Evolutionary conservation across 495 filamentous ascomycete species (phyloP), one percentile per base, ranked within the genome.

Genomic region (Aspergillus incahuasiensis): DNA sequence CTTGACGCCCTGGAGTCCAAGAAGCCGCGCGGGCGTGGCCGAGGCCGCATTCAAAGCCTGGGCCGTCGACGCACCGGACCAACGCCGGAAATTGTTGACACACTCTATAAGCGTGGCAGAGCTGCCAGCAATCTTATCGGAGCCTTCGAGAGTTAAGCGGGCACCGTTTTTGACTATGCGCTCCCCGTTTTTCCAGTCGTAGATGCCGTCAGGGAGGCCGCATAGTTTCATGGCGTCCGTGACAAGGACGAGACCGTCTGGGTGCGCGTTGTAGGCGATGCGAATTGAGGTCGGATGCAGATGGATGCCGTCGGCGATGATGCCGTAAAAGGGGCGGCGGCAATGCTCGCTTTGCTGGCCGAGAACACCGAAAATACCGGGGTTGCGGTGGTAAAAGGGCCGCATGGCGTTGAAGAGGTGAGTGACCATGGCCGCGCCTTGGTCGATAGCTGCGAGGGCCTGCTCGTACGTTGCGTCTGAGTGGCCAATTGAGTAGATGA

Each of bases 401-500:
- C 83, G 80, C 89, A 95, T 95, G 15, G 89, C 90, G 64, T 95
- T 95, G 78, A 94, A 95, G 2, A 95, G 77, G 63, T 95, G 90
- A 1, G 90, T 95, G 32, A 95, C 82, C 88, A 90, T 92, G 25
- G 77, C 89, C 1, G 87, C 88, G 41, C 90, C 90, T 19, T 79
- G 69, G n/a, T 71, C 66, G 1, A 91, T 80, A 13, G 87, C 88
- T 3, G 69, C 68, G 1, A 81, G 77, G 1, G 87, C 89, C 57
- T 88, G 75, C 60, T 90, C 86, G 69, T 88, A 92, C 3, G 86
- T 86, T 7, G 88, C 85, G 63, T 91, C 86, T 0, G 86, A 86
- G 68, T 95, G 90, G n/a, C 90, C 90, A 48, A 92, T 85, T 0
- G 85, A 85, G 70, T 82, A 85, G 56, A 86, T 73, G 57, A 92